Evolutionary conservation across 768 basidiomycete genomes (phyloP).

Genomic region (Nidularia sp.): DNA sequence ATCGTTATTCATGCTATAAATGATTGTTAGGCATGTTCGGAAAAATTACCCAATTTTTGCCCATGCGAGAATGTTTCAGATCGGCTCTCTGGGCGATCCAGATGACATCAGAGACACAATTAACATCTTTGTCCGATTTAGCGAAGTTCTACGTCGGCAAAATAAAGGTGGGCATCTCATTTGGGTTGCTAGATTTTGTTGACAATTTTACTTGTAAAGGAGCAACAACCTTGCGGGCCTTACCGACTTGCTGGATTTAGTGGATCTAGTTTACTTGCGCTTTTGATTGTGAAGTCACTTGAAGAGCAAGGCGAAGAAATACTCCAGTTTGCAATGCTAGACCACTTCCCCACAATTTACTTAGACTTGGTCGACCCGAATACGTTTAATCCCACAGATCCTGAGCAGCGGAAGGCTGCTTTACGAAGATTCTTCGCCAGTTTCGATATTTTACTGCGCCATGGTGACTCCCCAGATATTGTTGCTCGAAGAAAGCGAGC

Average conservation of each 20-base stretch:
- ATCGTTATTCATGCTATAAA: not conserved
- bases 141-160: conserved; percentile 6
- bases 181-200: not conserved
- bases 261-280: conserved; percentile 2
- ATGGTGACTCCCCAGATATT: not conserved
- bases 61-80: not conserved
- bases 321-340: conserved; percentile 7
- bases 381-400: not conserved
- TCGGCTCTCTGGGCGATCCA: conserved; percentile 11
- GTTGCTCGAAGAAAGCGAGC: not conserved
- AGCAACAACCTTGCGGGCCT: conserved; percentile 7
- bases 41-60: not conserved
- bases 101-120: conserved; percentile 8
- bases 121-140: conserved; percentile 1
- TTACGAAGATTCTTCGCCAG: not conserved
- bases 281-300: conserved; percentile 4
- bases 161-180: not conserved
- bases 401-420: not conserved
- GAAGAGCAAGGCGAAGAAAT: conserved; percentile 8
- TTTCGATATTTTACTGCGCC: not conserved
- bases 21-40: not conserved
- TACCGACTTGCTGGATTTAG: conserved; percentile 9
- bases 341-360: conserved; percentile 7
- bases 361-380: not conserved
- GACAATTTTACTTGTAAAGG: not conserved